Percentiles rank a stretch among this genome's conserved stretches.
These are phyloP conservation scores for Pistacia atlantica DNA, from an alignment of 345 rosid genomes.

Conservation along the genomic window DNA sequence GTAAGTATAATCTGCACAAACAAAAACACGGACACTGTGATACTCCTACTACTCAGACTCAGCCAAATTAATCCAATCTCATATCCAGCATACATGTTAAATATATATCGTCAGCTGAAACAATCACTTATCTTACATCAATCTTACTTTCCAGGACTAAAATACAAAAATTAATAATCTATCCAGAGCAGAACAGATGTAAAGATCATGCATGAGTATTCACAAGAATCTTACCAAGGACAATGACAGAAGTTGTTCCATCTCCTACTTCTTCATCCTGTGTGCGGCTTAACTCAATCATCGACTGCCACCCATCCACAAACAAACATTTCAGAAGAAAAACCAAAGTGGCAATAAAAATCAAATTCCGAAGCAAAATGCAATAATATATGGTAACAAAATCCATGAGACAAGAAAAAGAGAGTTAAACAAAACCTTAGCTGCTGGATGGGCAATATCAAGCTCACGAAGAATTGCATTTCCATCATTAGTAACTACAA, in stretches of 20 bases:
- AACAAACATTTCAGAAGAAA: slow-evolving; percentile 6
- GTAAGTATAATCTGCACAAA: too few relatives aligned
- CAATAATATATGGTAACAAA: background rate
- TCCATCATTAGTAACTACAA: slow-evolving; percentile 95
- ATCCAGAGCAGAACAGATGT: background rate
- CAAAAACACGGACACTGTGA: too few relatives aligned
- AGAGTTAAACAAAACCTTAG: slow-evolving; percentile 54
- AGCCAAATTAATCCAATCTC: background rate
- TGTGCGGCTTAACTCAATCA: slow-evolving; percentile 94
- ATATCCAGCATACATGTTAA: background rate
- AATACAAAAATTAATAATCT: background rate
- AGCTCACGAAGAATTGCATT: slow-evolving; percentile 92
- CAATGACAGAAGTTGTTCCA: slow-evolving; percentile 97
- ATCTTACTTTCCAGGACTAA: background rate
- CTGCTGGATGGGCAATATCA: slow-evolving; percentile 92
- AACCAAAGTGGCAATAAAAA: background rate
- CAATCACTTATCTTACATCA: background rate
- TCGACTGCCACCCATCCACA: slow-evolving; percentile 52
- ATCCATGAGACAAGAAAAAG: background rate
- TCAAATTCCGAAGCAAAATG: background rate
- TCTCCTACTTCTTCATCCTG: slow-evolving; percentile 99
- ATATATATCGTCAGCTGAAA: background rate
- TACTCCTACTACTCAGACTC: too few relatives aligned
- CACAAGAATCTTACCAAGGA: slow-evolving; percentile 58
- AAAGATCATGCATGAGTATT: background rate